Percentiles rank a stretch among this genome's conserved stretches.
phyloP scores from a whole-genome alignment of 495 filamentous ascomycete genomes.

The Penicillium nucicola region DNA sequence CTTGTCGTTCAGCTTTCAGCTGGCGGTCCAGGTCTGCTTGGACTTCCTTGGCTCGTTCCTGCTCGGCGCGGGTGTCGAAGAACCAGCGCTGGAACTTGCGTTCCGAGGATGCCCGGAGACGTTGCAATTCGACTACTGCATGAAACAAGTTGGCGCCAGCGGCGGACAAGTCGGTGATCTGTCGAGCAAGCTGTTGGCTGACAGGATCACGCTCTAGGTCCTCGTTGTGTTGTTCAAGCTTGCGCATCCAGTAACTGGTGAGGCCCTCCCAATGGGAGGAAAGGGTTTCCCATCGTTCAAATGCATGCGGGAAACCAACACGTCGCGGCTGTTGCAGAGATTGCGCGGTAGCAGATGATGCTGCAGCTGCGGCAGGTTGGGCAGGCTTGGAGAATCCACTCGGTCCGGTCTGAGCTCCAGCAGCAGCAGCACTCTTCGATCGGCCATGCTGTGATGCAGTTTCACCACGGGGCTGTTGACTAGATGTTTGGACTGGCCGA shows the following conservation, averaged over 20 bases:
- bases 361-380: slow-evolving; percentile 28
- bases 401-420: slow-evolving; percentile 13
- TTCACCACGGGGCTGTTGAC: slow-evolving; percentile 27
- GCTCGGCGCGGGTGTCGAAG: slow-evolving; percentile 85
- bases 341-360: slow-evolving; percentile 33
- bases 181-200: slow-evolving; percentile 81
- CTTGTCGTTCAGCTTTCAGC: slow-evolving; percentile 68
- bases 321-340: slow-evolving; percentile 36
- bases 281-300: slow-evolving; percentile 93
- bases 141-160: slow-evolving; percentile 97
- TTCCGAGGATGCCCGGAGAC: slow-evolving; percentile 92
- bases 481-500: slow-evolving; percentile 17
- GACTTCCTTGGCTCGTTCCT: slow-evolving; percentile 82
- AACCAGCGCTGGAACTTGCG: slow-evolving; percentile 99
- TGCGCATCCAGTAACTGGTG: slow-evolving; percentile 94
- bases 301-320: slow-evolving; percentile 84
- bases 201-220: slow-evolving; percentile 79
- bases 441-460: slow-evolving; percentile 20
- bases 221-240: slow-evolving; percentile 82
- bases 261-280: slow-evolving; percentile 98
- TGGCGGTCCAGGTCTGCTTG: slow-evolving; percentile 74
- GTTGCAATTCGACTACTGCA: slow-evolving; percentile 92
- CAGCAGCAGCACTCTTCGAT: slow-evolving; percentile 26
- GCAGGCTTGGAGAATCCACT: slow-evolving; percentile 16
- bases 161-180: slow-evolving; percentile 92